Conservation (phyloP, 257 asterid species). For the Apocynum venetum region DNA sequence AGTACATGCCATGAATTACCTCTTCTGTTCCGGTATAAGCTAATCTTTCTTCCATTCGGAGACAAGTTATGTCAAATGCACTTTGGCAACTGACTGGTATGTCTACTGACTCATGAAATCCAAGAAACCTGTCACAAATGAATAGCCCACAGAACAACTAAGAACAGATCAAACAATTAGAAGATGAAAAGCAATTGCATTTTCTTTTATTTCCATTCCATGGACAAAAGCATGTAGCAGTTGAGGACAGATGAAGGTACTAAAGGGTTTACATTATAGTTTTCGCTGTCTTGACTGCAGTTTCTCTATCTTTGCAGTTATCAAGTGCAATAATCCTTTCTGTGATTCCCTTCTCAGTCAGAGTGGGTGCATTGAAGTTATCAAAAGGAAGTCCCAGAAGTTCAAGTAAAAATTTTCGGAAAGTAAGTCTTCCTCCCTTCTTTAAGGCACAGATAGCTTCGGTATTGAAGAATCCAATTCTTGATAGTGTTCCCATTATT, state of each 20-base stretch:
- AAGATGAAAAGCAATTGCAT: background rate
- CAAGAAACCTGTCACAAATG: conserved; percentile 50
- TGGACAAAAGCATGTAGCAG: background rate
- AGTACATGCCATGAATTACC: conserved; percentile 31
- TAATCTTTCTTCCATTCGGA: conserved; percentile 75
- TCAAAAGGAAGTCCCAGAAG: conserved; percentile 36
- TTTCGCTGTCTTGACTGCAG: conserved; percentile 64
- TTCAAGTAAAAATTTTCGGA: conserved; percentile 34
- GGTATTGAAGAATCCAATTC: conserved; percentile 67
- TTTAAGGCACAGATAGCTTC: conserved; percentile 39
- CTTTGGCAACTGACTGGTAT: conserved; percentile 57
- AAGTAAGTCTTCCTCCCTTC: conserved; percentile 50
- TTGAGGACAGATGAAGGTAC: background rate
- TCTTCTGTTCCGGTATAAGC: conserved; percentile 61
- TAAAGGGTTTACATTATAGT: conserved; percentile 50
- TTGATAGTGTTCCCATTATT: conserved; percentile 81
- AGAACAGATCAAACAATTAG: background rate
- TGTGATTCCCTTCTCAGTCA: conserved; percentile 53
- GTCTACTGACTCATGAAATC: conserved; percentile 60
- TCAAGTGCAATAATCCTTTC: conserved; percentile 57
- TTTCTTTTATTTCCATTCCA: background rate
- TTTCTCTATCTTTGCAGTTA: conserved; percentile 45
- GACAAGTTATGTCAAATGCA: conserved; percentile 74
- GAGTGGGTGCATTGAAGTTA: conserved; percentile 21
- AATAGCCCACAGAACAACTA: background rate